Percentiles rank a stretch among this genome's conserved stretches.
phyloP scores from a whole-genome alignment of 768 basidiomycete genomes.

The Rhizopogon vinicolor region DNA sequence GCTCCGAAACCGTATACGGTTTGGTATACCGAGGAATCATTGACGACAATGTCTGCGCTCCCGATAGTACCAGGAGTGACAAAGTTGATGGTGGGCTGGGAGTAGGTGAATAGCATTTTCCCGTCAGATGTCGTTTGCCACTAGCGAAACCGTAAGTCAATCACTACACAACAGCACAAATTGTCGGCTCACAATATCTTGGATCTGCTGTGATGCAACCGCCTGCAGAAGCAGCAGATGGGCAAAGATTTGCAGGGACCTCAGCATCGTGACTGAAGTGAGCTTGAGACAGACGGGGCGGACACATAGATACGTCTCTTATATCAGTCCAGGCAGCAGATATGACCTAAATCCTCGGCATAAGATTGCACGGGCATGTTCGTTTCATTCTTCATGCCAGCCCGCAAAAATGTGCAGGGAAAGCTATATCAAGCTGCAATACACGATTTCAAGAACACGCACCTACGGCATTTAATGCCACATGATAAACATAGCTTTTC shows the following conservation, averaged over 20 bases:
- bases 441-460: too few relatives aligned
- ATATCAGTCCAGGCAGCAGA: too few relatives aligned
- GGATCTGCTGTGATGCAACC: conserved; percentile 45
- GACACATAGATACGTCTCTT: too few relatives aligned
- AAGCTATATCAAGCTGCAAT: too few relatives aligned
- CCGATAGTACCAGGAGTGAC: conserved; percentile 46
- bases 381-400: too few relatives aligned
- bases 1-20: conserved; percentile 65
- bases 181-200: conserved; percentile 38
- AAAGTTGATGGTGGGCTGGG: conserved; percentile 23
- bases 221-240: conserved; percentile 13
- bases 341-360: too few relatives aligned
- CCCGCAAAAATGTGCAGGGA: too few relatives aligned
- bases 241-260: not conserved
- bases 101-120: conserved; percentile 23
- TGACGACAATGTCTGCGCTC: conserved; percentile 57
- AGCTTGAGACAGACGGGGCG: too few relatives aligned
- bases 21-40: conserved; percentile 55
- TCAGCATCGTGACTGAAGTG: too few relatives aligned
- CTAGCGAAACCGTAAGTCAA: conserved; percentile 23
- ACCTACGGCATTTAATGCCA: too few relatives aligned
- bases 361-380: too few relatives aligned
- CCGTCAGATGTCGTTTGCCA: conserved; percentile 48
- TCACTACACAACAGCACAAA: not conserved
- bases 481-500: too few relatives aligned